Base-by-base conservation (phyloP, 1,284 basidiomycete species). In the Coniferiporia sulphurascens region DNA sequence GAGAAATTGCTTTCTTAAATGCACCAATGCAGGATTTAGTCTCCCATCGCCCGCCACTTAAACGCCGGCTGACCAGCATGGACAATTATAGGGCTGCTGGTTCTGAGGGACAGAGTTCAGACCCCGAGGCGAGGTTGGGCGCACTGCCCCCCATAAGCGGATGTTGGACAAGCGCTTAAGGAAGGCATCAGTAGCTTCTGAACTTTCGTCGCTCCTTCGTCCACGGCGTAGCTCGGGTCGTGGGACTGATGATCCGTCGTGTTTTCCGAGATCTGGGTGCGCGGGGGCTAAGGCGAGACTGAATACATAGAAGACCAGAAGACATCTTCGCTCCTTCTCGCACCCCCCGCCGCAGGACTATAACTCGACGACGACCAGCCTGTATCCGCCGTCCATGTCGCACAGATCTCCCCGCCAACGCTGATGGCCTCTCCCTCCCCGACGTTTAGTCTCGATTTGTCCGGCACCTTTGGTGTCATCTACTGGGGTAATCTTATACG, bases 381-480 rank as follows among this genome's bases (percentile, higher is more conserved):
- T n/a, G 48, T 19, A 27, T 5, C 5, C 27, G 13, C 21, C 27
- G 27, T 21, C 34, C 32, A 36, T 27, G 45, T 32, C 45, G 19
- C 52, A n/a, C 17, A 46, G 38, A 45, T 10, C n/a, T 22, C 34
- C 19, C 52, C 44, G 8, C 38, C 36, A 41, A 27, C 43, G 17
- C 44, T 46, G 27, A 48, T 57, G 49, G 19, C 46, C 15, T 41
- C 49, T 19, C 22, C 56, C 19, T 9, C 56, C 50, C 7, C 48
- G 7, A 32, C 56, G 9, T 21, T 52, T 17, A 49, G 52, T 46
- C 3, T 58, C 22, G 46, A 60, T 19, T 35, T 61, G 38, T 44
- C 45, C 27, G 55, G 35, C 45, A 61, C 55, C 12, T 61, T 55
- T 54, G 60, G 60, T 19, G 51, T 53, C 44, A 38, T 61, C 17